Evolutionary conservation across 306 rosid species (phyloP).

Genomic region (Neltuma alba): DNA sequence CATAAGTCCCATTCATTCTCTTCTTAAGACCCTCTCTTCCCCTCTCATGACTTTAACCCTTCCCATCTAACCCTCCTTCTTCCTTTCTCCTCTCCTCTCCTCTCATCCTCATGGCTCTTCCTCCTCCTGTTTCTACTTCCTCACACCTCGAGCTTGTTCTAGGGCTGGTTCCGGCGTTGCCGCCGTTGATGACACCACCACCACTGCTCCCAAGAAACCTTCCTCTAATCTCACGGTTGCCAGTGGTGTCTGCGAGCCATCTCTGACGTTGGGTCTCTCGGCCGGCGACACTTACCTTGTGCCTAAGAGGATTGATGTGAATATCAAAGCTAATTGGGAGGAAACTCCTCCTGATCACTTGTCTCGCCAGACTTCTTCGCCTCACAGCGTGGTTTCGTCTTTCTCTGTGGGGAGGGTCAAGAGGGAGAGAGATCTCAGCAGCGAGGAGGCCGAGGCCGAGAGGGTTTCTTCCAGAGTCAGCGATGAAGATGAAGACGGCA

Average conservation of each 20-base stretch:
- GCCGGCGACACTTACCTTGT: slow-evolving; percentile 31
- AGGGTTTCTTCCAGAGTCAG: slow-evolving; percentile 67
- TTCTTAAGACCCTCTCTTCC: neutral
- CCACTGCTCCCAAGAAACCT: neutral
- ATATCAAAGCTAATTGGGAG: slow-evolving; percentile 32
- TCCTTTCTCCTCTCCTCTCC: neutral
- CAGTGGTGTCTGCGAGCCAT: slow-evolving; percentile 51
- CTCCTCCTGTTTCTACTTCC: slow-evolving; percentile 54
- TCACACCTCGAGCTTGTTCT: slow-evolving; percentile 66
- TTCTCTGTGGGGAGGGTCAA: slow-evolving; percentile 78
- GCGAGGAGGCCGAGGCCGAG: slow-evolving; percentile 62
- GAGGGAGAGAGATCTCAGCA: slow-evolving; percentile 87
- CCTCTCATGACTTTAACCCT: slow-evolving; percentile 54
- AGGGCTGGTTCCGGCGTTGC: slow-evolving; percentile 68
- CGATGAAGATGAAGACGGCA: slow-evolving; percentile 90
- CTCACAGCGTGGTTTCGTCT: slow-evolving; percentile 80
- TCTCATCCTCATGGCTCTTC: slow-evolving; percentile 69
- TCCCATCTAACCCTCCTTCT: slow-evolving; percentile 39
- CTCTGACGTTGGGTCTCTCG: slow-evolving; percentile 68
- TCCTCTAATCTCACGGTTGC: slow-evolving; percentile 11
- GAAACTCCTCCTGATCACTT: slow-evolving; percentile 38
- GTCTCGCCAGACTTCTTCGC: slow-evolving; percentile 65
- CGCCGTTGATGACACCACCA: too few relatives aligned
- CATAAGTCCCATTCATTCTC: slow-evolving; percentile 67
- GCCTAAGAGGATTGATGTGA: slow-evolving; percentile 36